Evolutionary conservation across 805 yeast genomes (phyloP), one percentile per base, ranked within the genome.

Genomic region (Wickerhamiella azymoides): DNA sequence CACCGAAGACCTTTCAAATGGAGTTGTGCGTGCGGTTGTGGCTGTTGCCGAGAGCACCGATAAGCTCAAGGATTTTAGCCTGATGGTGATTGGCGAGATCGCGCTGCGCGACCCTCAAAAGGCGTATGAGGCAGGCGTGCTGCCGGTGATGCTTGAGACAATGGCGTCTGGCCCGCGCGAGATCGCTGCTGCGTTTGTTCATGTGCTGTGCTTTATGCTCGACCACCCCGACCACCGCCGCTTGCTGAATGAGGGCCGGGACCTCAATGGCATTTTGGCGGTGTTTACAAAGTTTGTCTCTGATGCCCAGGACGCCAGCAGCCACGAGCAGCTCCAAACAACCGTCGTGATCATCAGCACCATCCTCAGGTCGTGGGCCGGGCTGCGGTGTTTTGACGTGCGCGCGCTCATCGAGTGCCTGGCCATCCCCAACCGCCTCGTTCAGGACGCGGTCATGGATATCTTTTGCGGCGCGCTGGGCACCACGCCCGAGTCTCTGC

Each of bases 361-460:
- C 3, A 63, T 84, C 19, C 62, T 89, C 41, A 81, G 84, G 50
- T 70, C 77, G 28, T 80, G 89, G 76, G 69, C 81, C 10, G 99
- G 98, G 0, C 56, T 86, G 2, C 62, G 69, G 37, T 79, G 86
- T 57, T 64, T 92, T 37, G 62, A 66, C n/a, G 69, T 72, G 44
- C 77, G 76, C n/a, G 72, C 47, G 25, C 48, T 56, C 10, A 49
- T 53, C 11, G 44, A 52, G 30, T 56, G 58, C 40, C 39, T 56
- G 42, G 41, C 45, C 5, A 45, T 56, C 8, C 58, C 59, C 6
- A 19, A 76, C 10, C 67, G 75, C 1, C 59, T 68, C 1, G 49
- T 62, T 19, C 73, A 84, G 36, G 78, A 74, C 30, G 73, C 77
- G 25, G 58, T 88, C 14, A 64, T 89, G 52, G 93, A 84, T 55